Evolutionary conservation across 1,139 yeast species (phyloP), one percentile per base, ranked within the genome.

Genomic region (Yamadazyma pseudoaaseri): DNA sequence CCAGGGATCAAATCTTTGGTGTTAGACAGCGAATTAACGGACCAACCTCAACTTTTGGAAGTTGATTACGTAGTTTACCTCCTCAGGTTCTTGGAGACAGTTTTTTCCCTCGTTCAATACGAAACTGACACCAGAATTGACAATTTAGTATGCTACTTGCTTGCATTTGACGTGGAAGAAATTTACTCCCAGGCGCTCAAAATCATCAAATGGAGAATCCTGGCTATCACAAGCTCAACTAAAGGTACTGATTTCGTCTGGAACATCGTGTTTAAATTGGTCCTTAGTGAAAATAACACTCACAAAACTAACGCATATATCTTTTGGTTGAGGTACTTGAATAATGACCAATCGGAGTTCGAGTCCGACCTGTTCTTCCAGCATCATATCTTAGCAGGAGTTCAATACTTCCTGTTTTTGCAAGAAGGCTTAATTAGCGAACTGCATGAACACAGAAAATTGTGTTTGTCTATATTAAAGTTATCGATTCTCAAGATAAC

Each of bases 371-470:
- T 33, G 1, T 38, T 36, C 15, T 70, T 73, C 36, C 70, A 71
- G 31, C 22, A 38, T 0, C 45, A 67, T 3, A 44, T 80, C 4
- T 47, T 55, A 16, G 38, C 42, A 9, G 63, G 67, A 3, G 45
- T 54, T 2, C 20, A 26, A 9, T 86, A 83, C 51, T 87, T 96
- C 95, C 34, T 43, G 8, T 48, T 54, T 8, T 52, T 87, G 20
- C 86, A 82, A 45, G 45, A 48, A 10, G 85, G 87, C 1, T 59
- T 86, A 24, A 67, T 71, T 10, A 71, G 79, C 36, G 52, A 60
- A 5, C 64, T 77, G 0, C 90, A 84, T 48, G 95, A 86, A 41
- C 79, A 76, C 37, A 72, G 89, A 32, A 87, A 86, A 52, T 76
- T 78, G 47, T 70, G 82, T n/a, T 60, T 87, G 20, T 79, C 89